These are phyloP conservation scores for Diplogelasinospora grovesii DNA, from an alignment of 495 filamentous ascomycete species.

Conservation along the genomic window DNA sequence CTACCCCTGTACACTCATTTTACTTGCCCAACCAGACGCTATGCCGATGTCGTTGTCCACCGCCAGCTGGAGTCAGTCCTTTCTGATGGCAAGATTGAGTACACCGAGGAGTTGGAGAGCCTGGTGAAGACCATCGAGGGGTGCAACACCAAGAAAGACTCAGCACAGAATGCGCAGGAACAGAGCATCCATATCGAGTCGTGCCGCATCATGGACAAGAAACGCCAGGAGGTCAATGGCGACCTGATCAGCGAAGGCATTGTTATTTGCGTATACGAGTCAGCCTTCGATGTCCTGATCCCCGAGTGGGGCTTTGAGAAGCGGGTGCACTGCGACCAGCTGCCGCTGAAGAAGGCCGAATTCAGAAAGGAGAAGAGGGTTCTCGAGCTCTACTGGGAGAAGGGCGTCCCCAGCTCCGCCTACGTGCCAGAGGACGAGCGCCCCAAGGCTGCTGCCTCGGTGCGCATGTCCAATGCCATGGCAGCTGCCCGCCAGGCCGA, in stretches of 20 bases:
- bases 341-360: conserved; percentile 96
- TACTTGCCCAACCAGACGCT: conserved; percentile 90
- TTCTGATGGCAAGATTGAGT: conserved; percentile 75
- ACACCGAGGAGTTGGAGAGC: conserved; percentile 80
- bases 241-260: conserved; percentile 96
- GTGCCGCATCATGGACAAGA: conserved; percentile 89
- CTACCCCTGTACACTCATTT: conserved; percentile 95
- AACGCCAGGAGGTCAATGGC: conserved; percentile 72
- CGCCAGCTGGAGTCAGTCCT: conserved; percentile 87
- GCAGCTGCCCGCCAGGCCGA: conserved; percentile 73
- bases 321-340: conserved; percentile 96
- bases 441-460: conserved; percentile 65
- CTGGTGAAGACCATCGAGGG: conserved; percentile 89
- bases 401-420: conserved; percentile 91
- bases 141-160: conserved; percentile 99
- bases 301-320: conserved; percentile 99
- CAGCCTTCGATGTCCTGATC: conserved; percentile 95
- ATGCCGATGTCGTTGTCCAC: conserved; percentile 91
- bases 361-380: conserved; percentile 92
- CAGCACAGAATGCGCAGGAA: conserved; percentile 92
- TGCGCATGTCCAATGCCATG: conserved; percentile 63
- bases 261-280: conserved; percentile 96
- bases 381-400: conserved; percentile 98
- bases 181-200: conserved; percentile 98
- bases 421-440: conserved; percentile 97